A percentile compares a stretch with the other conserved stretches of the same genome.
These are phyloP conservation scores for Afroboletus lepidellus DNA, from an alignment of 1,284 basidiomycete genomes.

Conservation along the genomic window DNA sequence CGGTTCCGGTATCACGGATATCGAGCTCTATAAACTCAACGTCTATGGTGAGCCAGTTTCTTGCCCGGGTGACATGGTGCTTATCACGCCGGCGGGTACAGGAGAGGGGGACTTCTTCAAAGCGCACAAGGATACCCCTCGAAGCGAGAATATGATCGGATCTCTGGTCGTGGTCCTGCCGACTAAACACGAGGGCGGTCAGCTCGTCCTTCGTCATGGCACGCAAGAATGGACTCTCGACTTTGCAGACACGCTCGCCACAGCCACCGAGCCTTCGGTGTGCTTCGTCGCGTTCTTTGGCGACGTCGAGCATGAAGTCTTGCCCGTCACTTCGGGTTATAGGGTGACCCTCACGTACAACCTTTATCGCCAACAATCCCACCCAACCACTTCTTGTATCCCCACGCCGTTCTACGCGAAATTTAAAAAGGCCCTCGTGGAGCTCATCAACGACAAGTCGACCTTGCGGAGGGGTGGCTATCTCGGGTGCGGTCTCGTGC, in stretches of 20 bases:
- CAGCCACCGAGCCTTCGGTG: constrained; percentile 16
- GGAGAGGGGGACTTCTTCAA: constrained; percentile 18
- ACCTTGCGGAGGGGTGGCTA: not conserved
- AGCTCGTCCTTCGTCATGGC: constrained; percentile 32
- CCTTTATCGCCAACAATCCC: not conserved
- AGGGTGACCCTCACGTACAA: not conserved
- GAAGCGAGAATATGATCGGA: constrained; percentile 35
- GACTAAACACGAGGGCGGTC: constrained; percentile 38
- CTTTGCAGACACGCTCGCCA: constrained; percentile 3
- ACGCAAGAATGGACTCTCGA: constrained; percentile 32
- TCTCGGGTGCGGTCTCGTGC: not conserved
- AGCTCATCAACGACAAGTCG: not conserved
- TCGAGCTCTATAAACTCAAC: constrained; percentile 35
- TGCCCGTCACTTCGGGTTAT: not conserved
- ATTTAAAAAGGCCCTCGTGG: not conserved
- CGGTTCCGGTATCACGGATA: constrained; percentile 30
- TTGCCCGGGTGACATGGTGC: constrained; percentile 2
- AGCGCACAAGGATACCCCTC: constrained; percentile 34
- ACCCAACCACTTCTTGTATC: not conserved
- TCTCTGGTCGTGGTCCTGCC: constrained; percentile 44
- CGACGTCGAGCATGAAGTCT: not conserved
- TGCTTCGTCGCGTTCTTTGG: constrained; percentile 18
- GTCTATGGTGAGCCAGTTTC: not conserved
- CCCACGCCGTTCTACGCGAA: not conserved
- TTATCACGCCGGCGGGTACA: not conserved